Base-by-base conservation (phyloP, 2,329 filamentous ascomycete species). In the Ophiostoma sp. region DNA sequence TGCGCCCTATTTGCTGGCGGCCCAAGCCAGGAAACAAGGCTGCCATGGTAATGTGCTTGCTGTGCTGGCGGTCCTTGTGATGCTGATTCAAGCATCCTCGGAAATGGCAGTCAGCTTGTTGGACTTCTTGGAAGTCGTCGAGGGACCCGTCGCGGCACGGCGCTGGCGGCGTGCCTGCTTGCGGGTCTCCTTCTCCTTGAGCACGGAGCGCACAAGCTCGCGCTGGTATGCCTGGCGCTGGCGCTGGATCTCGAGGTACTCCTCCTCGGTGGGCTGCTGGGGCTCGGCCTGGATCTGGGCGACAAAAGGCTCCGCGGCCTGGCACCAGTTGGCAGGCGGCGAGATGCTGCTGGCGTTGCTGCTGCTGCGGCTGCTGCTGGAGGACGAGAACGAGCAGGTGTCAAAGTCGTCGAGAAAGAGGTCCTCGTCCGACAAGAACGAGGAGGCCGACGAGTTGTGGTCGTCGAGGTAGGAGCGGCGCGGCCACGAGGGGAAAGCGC, bases 351-450 rank as follows among this genome's bases (percentile, higher is more conserved):
- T 81, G 75, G 78, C 74, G 75, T 81, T 78, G 74, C 80, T 81
- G 73, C 78, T 77, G 77, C 79, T 81, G 71, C 76, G 77, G 72
- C 76, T 74, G 74, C 76, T 77, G 63, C 16, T 64, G 55, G 55
- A 12, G 27, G 27, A 27, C 62, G 63, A 64, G 41, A 16, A 64
- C 1, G 79, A 81, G 66, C 82, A 76, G 76, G 80, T 83, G 76
- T 76, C 78, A n/a, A 63, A 42, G 72, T 80, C 77, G 72, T 82
- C 80, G 75, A 83, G 80, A 76, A 85, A 83, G 68, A 88, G 82
- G 73, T 88, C 86, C 77, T 88, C 86, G 78, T 89, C 86, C 58
- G 85, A 87, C 71, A 88, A 80, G 76, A 82, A 86, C 0, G 84
- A 84, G 2, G 83, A 82, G 18, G 84, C 64, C 8, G 49, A 49